Percentiles rank a stretch among this genome's conserved stretches.
Conservation (phyloP, 768 basidiomycete genomes). For the Suillus spraguei region DNA sequence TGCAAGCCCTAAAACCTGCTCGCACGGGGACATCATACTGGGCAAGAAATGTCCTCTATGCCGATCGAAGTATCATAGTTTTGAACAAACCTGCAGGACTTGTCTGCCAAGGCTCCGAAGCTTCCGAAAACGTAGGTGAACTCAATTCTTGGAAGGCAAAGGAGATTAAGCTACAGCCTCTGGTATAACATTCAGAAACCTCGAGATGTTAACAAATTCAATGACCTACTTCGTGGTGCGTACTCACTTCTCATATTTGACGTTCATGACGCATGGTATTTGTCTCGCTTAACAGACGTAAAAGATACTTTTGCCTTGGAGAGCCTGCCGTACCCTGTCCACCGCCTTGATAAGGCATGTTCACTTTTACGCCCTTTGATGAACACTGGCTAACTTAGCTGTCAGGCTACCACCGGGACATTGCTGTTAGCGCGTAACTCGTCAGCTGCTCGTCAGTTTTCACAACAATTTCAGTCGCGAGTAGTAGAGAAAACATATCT, state of each 20-base stretch:
- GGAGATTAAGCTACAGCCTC: constrained; percentile 5
- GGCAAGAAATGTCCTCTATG: constrained; percentile 45
- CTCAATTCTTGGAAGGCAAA: constrained; percentile 15
- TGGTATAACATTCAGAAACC: constrained; percentile 14
- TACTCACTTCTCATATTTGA: constrained; percentile 16
- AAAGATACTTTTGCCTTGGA: constrained; percentile 34
- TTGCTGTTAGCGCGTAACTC: constrained; percentile 55
- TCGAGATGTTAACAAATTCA: constrained; percentile 35
- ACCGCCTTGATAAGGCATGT: constrained; percentile 67
- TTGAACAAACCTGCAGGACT: constrained; percentile 64
- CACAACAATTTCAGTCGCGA: constrained; percentile 53
- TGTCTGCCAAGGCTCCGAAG: constrained; percentile 48
- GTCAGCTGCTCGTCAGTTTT: constrained; percentile 47
- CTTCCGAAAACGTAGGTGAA: constrained; percentile 11
- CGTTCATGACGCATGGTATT: background rate
- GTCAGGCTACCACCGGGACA: constrained; percentile 63
- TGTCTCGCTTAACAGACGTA: constrained; percentile 26
- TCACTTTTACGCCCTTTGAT: background rate
- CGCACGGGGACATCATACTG: constrained; percentile 24
- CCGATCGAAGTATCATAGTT: constrained; percentile 55
- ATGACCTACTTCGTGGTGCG: constrained; percentile 39
- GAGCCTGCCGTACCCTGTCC: constrained; percentile 50
- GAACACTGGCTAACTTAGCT: constrained; percentile 6
- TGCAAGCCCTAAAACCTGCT: constrained; percentile 6
- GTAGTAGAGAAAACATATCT: constrained; percentile 61